Conservation (phyloP, 164 flowering plant genomes). For the Paratinospora sagittata region DNA sequence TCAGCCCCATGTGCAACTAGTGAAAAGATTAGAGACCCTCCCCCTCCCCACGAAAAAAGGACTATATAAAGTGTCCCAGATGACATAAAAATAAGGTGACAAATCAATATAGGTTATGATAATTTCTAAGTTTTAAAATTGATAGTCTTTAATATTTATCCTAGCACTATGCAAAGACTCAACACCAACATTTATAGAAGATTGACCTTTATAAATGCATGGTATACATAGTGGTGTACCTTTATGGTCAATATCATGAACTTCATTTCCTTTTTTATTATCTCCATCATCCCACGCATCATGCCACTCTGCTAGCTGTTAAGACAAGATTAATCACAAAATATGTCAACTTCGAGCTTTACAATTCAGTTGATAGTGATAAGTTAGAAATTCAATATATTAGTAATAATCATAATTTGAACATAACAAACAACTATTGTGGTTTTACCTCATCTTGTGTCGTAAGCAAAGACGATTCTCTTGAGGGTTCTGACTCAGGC, state of each 20-base stretch:
- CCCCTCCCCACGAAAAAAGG: too few relatives aligned
- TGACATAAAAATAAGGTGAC: too few relatives aligned
- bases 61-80: too few relatives aligned
- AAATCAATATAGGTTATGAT: too few relatives aligned
- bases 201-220: background rate
- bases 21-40: too few relatives aligned
- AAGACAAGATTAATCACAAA: background rate
- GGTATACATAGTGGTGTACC: background rate
- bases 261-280: background rate
- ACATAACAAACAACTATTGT: background rate
- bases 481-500: background rate
- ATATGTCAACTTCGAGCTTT: background rate
- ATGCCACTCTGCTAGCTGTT: constrained; percentile 6
- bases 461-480: background rate
- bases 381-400: background rate
- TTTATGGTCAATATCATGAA: background rate
- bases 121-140: too few relatives aligned
- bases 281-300: constrained; percentile 8
- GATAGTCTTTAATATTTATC: background rate
- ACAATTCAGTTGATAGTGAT: background rate
- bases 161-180: background rate
- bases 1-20: too few relatives aligned
- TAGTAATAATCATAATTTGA: background rate
- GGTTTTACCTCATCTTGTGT: background rate
- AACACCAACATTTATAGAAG: background rate